Evolutionary conservation across 2,329 filamentous ascomycete species (phyloP).

Genomic region (Fusarium sp.): DNA sequence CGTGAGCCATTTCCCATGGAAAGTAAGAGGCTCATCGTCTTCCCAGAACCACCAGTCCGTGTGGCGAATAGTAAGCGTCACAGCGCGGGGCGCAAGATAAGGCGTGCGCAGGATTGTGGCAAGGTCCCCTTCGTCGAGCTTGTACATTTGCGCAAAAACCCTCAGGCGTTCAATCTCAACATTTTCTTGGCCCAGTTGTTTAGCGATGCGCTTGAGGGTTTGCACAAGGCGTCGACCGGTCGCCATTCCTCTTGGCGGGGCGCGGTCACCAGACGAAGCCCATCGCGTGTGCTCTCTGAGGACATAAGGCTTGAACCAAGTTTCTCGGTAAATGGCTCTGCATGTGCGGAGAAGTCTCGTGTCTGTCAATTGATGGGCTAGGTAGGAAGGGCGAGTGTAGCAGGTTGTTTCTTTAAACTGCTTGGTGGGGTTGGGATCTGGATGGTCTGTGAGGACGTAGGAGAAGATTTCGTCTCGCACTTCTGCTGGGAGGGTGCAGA

Average conservation of each 20-base stretch:
- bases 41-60: slow-evolving; percentile 54
- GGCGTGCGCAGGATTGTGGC: slow-evolving; percentile 45
- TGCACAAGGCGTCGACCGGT: background rate
- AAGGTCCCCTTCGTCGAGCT: slow-evolving; percentile 52
- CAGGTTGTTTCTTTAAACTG: slow-evolving; percentile 52
- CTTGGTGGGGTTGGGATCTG: slow-evolving; percentile 48
- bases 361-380: slow-evolving; percentile 54
- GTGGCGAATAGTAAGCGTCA: slow-evolving; percentile 63
- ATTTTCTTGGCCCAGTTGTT: slow-evolving; percentile 34
- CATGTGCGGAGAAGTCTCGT: slow-evolving; percentile 59
- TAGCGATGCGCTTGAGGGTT: slow-evolving; percentile 37
- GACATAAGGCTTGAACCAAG: slow-evolving; percentile 59
- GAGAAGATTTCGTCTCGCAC: slow-evolving; percentile 63
- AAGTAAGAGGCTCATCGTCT: slow-evolving; percentile 48
- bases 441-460: slow-evolving; percentile 55
- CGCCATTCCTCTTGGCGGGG: slow-evolving; percentile 44
- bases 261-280: slow-evolving; percentile 50
- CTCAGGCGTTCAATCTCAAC: slow-evolving; percentile 53
- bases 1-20: slow-evolving; percentile 56
- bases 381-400: slow-evolving; percentile 59
- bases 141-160: slow-evolving; percentile 60
- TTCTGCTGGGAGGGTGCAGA: slow-evolving; percentile 60
- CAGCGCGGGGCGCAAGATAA: slow-evolving; percentile 51
- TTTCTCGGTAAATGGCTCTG: slow-evolving; percentile 57
- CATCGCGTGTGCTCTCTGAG: slow-evolving; percentile 58